phyloP scores from a whole-genome alignment of 352 stramenopile genomes.

The Phytophthora nicotianae region DNA sequence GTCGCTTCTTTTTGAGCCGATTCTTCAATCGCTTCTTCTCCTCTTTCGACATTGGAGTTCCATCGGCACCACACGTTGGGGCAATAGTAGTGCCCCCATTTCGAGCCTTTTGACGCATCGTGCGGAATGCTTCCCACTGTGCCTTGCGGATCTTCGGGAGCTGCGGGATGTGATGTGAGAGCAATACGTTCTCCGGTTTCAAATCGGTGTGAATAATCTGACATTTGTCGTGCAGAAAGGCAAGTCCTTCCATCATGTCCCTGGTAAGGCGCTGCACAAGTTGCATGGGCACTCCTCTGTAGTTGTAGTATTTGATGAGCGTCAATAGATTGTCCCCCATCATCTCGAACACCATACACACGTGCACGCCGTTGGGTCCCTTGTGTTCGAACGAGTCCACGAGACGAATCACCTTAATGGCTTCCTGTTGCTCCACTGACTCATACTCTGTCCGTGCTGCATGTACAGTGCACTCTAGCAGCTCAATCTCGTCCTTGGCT shows the following conservation, averaged over 20 bases:
- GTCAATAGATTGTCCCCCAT: conserved; percentile 98
- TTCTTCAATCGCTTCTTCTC: conserved; percentile 96
- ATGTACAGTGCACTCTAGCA: conserved; percentile 92
- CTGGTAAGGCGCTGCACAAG: conserved; percentile 95
- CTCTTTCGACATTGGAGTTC: conserved; percentile 63
- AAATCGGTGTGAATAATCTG: conserved; percentile 99
- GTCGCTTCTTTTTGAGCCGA: conserved; percentile 93
- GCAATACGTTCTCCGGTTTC: conserved; percentile 99
- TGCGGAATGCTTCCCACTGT: conserved; percentile 54
- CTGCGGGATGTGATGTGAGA: conserved; percentile 82
- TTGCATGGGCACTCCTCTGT: conserved; percentile 95
- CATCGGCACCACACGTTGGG: background rate
- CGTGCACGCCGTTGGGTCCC: conserved; percentile 94
- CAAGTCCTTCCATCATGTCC: conserved; percentile 96
- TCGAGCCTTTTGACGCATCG: conserved; percentile 52
- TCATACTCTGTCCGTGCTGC: conserved; percentile 40
- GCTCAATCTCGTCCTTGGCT: conserved; percentile 98
- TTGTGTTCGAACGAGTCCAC: conserved; percentile 97
- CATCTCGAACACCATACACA: conserved; percentile 99
- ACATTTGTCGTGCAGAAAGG: conserved; percentile 98
- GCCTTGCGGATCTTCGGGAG: conserved; percentile 69
- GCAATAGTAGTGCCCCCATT: conserved; percentile 8
- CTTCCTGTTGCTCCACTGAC: conserved; percentile 23
- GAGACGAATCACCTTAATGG: conserved; percentile 66
- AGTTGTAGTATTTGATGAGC: conserved; percentile 99